These are phyloP conservation scores for Magnaporthiopsis rhizophila DNA, from an alignment of 2,329 filamentous ascomycete species.

Conservation along the genomic window DNA sequence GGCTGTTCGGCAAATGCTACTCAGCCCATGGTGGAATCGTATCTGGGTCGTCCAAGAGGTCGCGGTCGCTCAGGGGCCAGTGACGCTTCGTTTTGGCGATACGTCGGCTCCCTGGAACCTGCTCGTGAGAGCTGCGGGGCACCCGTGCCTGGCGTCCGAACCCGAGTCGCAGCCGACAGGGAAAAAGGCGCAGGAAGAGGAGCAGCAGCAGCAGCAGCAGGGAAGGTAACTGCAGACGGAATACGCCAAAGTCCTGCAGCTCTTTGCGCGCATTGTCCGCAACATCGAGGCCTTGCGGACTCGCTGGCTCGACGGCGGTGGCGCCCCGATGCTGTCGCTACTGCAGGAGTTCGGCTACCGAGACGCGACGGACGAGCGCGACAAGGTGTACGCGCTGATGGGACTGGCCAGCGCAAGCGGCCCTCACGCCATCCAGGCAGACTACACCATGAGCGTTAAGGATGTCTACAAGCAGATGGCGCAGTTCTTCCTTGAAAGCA, in stretches of 20 bases:
- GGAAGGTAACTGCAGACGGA: slow-evolving; percentile 8
- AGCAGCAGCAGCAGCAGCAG: too few species aligned
- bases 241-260: slow-evolving; percentile 8
- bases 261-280: slow-evolving; percentile 5
- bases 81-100: slow-evolving; percentile 1
- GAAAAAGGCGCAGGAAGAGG: too few species aligned
- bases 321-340: slow-evolving; percentile 9
- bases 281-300: slow-evolving; percentile 8
- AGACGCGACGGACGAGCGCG: slow-evolving; percentile 12
- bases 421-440: not conserved
- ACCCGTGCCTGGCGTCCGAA: not conserved
- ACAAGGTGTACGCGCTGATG: slow-evolving; percentile 13
- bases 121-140: not conserved
- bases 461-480: not conserved
- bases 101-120: not conserved
- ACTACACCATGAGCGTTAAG: not conserved
- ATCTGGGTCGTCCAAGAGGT: slow-evolving; percentile 14
- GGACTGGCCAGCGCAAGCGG: not conserved
- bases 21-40: not conserved
- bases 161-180: too few species aligned
- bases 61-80: slow-evolving; percentile 9
- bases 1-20: not conserved
- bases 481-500: not conserved
- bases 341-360: slow-evolving; percentile 10
- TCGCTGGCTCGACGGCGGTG: not conserved